Conservation (phyloP, 495 filamentous ascomycete species). For the Trichocladium antarcticum region DNA sequence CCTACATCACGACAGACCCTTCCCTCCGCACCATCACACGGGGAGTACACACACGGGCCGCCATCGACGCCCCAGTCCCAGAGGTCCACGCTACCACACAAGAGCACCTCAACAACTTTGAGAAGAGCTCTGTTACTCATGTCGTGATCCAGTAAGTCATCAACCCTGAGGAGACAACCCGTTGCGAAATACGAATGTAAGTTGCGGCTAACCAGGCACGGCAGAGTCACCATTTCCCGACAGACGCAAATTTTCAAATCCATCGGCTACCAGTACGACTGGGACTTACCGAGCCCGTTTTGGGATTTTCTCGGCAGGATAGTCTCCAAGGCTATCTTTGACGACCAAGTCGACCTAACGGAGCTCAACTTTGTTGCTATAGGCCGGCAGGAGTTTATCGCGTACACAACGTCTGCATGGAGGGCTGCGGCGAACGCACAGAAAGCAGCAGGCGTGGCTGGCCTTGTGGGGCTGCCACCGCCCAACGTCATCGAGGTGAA, state of each 20-base stretch:
- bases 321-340: conserved; percentile 1
- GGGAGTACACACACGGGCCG: not conserved
- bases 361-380: conserved; percentile 5
- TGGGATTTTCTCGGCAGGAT: conserved; percentile 7
- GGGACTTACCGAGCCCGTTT: conserved; percentile 1
- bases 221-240: conserved; percentile 1
- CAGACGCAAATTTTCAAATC: conserved; percentile 2
- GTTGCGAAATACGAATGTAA: not conserved
- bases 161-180: not conserved
- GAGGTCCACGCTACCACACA: not conserved
- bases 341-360: not conserved
- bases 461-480: not conserved
- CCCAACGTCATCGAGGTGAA: conserved; percentile 4
- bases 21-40: not conserved
- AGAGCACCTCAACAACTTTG: conserved; percentile 1
- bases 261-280: conserved; percentile 7
- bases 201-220: not conserved
- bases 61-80: conserved; percentile 3
- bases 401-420: conserved; percentile 4
- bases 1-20: not conserved
- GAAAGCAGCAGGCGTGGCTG: not conserved
- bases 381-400: conserved; percentile 4
- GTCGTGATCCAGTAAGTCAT: conserved; percentile 2
- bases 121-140: not conserved
- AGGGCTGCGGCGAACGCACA: not conserved